Conservation (phyloP, 2,329 filamentous ascomycete genomes). For the Calonectria multiphialidica region DNA sequence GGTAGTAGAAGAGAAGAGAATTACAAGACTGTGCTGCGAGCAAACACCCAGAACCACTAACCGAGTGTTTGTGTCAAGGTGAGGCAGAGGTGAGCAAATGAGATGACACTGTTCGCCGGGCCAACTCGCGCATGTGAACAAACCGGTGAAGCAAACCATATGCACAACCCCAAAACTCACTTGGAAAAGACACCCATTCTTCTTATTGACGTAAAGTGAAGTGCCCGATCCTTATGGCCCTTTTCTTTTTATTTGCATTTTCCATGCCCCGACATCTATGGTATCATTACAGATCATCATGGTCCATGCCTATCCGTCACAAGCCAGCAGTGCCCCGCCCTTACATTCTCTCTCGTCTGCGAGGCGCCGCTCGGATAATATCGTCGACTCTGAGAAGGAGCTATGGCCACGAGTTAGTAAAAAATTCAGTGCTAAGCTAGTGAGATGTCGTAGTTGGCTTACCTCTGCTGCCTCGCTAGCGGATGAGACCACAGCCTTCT, state of each 20-base stretch:
- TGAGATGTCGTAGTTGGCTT: constrained; percentile 50
- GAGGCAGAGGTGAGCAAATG: neutral
- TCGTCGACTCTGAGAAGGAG: constrained; percentile 95
- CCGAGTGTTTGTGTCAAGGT: neutral
- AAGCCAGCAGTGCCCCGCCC: constrained; percentile 31
- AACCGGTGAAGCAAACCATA: neutral
- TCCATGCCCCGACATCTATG: constrained; percentile 49
- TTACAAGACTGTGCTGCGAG: neutral
- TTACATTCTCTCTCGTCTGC: constrained; percentile 61
- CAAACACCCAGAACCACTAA: neutral
- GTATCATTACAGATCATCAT: constrained; percentile 55
- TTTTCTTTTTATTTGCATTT: constrained; percentile 39
- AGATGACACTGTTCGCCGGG: neutral
- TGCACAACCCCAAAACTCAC: neutral
- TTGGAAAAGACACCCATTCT: neutral
- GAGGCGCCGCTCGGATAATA: constrained; percentile 93
- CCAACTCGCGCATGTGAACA: neutral
- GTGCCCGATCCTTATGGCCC: constrained; percentile 40
- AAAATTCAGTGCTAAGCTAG: neutral
- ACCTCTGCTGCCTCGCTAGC: constrained; percentile 97
- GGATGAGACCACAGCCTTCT: constrained; percentile 96
- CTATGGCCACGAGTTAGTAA: constrained; percentile 57
- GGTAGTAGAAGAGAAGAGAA: neutral
- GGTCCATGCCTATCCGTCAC: constrained; percentile 44
- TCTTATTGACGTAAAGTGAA: constrained; percentile 36